phyloP scores from a whole-genome alignment of 345 rosid genomes.

The Acer campestre region DNA sequence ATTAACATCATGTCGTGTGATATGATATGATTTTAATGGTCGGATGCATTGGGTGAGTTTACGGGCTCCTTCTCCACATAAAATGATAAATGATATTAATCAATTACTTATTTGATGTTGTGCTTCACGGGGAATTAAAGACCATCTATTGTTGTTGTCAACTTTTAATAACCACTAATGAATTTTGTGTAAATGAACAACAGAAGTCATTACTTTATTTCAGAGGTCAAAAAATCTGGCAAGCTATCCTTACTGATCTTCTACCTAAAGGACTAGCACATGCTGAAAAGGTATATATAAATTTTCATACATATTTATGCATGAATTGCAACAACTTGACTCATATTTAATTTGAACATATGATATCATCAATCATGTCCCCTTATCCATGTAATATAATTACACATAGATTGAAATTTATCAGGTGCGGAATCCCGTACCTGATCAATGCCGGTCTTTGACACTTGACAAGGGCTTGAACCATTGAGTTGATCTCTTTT shows the following conservation, averaged over 20 bases:
- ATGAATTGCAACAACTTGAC: not conserved
- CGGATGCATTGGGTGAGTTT: too few species aligned
- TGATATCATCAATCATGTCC: too few species aligned
- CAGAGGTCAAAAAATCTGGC: slow-evolving; percentile 91
- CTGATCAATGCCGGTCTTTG: not conserved
- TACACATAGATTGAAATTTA: too few species aligned
- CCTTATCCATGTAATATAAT: too few species aligned
- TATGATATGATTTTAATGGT: too few species aligned
- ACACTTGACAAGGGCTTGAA: slow-evolving; percentile 10
- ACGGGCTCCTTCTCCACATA: too few species aligned
- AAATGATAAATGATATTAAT: too few species aligned
- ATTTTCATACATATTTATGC: slow-evolving; percentile 4
- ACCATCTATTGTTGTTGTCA: not conserved
- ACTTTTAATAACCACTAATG: slow-evolving; percentile 6
- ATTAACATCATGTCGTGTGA: too few species aligned
- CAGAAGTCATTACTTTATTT: slow-evolving; percentile 88
- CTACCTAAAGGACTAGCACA: slow-evolving; percentile 72
- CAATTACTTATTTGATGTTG: too few species aligned
- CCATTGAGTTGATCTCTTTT: slow-evolving; percentile 25
- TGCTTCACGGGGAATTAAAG: too few species aligned
- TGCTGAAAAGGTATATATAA: slow-evolving; percentile 74
- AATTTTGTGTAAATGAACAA: slow-evolving; percentile 30
- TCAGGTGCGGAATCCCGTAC: too few species aligned
- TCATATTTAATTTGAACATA: not conserved
- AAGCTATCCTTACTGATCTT: slow-evolving; percentile 82